Base-by-base conservation (phyloP, 2,329 filamentous ascomycete genomes). In the Hymenoscyphus fructigenus region DNA sequence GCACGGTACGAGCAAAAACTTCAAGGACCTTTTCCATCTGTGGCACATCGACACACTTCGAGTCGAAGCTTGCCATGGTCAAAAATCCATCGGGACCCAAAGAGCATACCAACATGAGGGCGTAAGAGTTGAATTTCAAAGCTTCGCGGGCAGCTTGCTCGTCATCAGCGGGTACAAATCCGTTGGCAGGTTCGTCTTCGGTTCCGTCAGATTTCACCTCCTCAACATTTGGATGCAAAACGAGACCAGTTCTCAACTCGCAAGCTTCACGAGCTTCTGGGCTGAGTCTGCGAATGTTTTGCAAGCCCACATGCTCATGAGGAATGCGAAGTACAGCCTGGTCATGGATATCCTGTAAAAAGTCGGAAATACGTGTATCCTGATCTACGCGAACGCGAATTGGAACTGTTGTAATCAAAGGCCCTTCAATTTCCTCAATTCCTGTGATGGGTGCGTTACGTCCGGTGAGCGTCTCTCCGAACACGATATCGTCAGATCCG, bases 51-150 rank as follows among this genome's bases (percentile, higher is more conserved):
- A 80, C 71, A n/a, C 79, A 38, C 23, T 70, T 75, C 61, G 68
- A 76, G 55, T 81, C 80, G 44, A 81, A 81, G 67, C 76, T 81
- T 1, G 79, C 79, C 26, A 77, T 78, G 12, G 81, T 75, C 63
- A 78, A 71, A 62, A 83, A 79, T 0, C 80, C 79, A 6, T 68
- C 76, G 65, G 78, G 79, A 26, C 74, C 73, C 5, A 82, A 77
- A 5, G 79, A 79, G 68, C 76, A 82, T 2, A 75, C 81, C 26
- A 83, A 66, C 82, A 83, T 84, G 1, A 83, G 74, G 4, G 81
- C 78, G 65, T 83, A 83, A 0, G 80, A 77, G 61, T 81, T 82
- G 71, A 81, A 81, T 65, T 80, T 78, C 59, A 74, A 66, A 1
- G 69, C 70, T 57, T 72, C 71, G 3, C 64, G 68, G 12, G 50